Conservation (phyloP, 2,329 filamentous ascomycete species). For the Cordyceps fumosorosea region DNA sequence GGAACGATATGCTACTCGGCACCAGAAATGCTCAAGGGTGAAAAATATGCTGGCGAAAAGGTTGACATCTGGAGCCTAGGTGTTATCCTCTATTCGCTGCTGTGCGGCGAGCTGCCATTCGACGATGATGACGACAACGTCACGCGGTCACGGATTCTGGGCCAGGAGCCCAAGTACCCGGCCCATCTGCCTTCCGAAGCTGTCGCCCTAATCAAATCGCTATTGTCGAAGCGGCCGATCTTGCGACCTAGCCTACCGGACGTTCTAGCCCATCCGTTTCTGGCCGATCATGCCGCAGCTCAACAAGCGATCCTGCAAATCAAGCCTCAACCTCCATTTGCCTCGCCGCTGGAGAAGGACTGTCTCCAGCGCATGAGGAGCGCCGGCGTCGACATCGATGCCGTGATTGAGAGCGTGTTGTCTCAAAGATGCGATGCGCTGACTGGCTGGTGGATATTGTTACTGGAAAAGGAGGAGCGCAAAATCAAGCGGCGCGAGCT, state of each 20-base stretch:
- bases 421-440: conserved; percentile 84
- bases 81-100: conserved; percentile 74
- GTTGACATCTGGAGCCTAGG: conserved; percentile 94
- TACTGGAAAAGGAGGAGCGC: conserved; percentile 89
- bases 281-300: conserved; percentile 76
- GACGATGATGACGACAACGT: conserved; percentile 90
- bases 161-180: conserved; percentile 78
- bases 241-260: conserved; percentile 76
- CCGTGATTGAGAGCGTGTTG: conserved; percentile 88
- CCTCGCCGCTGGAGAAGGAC: conserved; percentile 81
- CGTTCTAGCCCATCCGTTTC: conserved; percentile 80
- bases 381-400: conserved; percentile 88
- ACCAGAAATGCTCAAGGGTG: conserved; percentile 95
- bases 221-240: conserved; percentile 88
- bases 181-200: conserved; percentile 73
- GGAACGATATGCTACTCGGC: conserved; percentile 97
- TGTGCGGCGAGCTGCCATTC: conserved; percentile 84
- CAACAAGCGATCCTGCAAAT: conserved; percentile 86
- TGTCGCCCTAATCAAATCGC: conserved; percentile 63
- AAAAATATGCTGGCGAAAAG: conserved; percentile 96
- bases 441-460: conserved; percentile 90
- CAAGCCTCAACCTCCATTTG: conserved; percentile 73
- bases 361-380: conserved; percentile 88
- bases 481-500: conserved; percentile 75
- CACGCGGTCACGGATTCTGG: conserved; percentile 79